Base-by-base conservation (phyloP, 768 basidiomycete genomes). In the Mycena rosella region DNA sequence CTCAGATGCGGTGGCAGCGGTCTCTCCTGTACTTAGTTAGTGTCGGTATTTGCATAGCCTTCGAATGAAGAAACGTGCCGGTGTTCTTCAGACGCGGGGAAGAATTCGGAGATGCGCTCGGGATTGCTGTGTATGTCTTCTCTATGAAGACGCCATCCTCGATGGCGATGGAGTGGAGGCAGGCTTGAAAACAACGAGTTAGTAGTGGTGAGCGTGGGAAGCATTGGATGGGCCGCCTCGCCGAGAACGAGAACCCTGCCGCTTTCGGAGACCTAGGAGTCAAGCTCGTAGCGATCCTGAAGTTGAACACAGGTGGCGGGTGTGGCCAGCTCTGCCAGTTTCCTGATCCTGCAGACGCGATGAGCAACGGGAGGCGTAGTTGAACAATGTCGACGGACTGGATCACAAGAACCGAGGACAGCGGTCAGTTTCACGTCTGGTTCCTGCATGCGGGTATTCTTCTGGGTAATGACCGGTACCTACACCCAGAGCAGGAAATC, bases 111-210 rank as follows among this genome's bases (percentile, higher is more conserved):
- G 3, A 67, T 20, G 9, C 66, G 66, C 17, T 30, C n/a, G 14
- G 45, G 26, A 45, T 62, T 29, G 9, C 27, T 8, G 60, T 62
- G 54, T 62, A 67, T 0, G 62, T 61, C n/a, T 61, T 55, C 5
- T 60, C 66, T 9, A 67, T 55, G 48, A 55, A 67, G 27, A 20
- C 44, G 2, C 60, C 66, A 29, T 67, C 66, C 29, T 67, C 66
- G 13, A 67, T 54, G 26, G 66, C 59, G 8, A 58, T 30, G 2
- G 66, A 56, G 36, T 55, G 11, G 47, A 34, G 17, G 13, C 59
- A 26, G 53, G 20, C 53, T 54, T 7, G 34, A 8, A 36, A 36
- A n/a, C n/a, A n/a, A n/a, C n/a, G n/a, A n/a, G n/a, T n/a, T n/a
- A n/a, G n/a, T n/a, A n/a, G n/a, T n/a, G n/a, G n/a, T 47, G 7